Conservation (phyloP, 2,329 filamentous ascomycete species). For the Fusarium mundagurra region DNA sequence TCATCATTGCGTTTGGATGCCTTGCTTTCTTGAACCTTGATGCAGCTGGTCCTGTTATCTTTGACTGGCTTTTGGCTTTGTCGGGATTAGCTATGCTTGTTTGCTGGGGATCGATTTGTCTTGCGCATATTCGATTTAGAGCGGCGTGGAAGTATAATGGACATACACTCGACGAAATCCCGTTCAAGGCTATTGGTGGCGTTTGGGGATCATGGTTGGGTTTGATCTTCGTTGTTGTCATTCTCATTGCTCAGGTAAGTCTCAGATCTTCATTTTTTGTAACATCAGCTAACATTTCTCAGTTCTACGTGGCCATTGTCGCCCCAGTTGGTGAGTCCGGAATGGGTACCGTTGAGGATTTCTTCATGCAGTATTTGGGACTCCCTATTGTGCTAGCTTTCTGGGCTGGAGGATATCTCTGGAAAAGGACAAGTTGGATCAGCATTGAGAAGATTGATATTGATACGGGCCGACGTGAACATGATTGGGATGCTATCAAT, state of each 20-base stretch:
- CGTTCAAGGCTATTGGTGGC: constrained; percentile 69
- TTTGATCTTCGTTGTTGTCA: constrained; percentile 64
- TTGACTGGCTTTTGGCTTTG: constrained; percentile 72
- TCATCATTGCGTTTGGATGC: constrained; percentile 57
- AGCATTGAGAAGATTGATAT: constrained; percentile 70
- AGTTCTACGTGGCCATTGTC: constrained; percentile 56
- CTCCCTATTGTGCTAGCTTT: constrained; percentile 63
- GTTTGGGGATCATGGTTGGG: constrained; percentile 72
- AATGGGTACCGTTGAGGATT: constrained; percentile 55
- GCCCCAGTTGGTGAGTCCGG: constrained; percentile 47
- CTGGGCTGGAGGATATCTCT: constrained; percentile 66
- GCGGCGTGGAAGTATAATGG: constrained; percentile 67
- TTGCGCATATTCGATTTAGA: constrained; percentile 72
- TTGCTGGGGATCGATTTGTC: constrained; percentile 72
- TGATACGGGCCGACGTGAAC: constrained; percentile 70
- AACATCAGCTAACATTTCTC: not conserved
- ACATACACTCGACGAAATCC: constrained; percentile 69
- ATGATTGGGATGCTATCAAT: constrained; percentile 71
- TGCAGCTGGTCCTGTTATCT: constrained; percentile 60
- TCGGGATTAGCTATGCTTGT: constrained; percentile 71
- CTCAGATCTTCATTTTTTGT: accelerated
- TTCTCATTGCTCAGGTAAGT: constrained; percentile 60
- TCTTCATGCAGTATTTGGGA: constrained; percentile 65
- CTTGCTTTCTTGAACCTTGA: constrained; percentile 59
- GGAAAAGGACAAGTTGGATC: constrained; percentile 72